Conservation (phyloP, 768 basidiomycete genomes). For the Strobilomyces dryophilus region DNA sequence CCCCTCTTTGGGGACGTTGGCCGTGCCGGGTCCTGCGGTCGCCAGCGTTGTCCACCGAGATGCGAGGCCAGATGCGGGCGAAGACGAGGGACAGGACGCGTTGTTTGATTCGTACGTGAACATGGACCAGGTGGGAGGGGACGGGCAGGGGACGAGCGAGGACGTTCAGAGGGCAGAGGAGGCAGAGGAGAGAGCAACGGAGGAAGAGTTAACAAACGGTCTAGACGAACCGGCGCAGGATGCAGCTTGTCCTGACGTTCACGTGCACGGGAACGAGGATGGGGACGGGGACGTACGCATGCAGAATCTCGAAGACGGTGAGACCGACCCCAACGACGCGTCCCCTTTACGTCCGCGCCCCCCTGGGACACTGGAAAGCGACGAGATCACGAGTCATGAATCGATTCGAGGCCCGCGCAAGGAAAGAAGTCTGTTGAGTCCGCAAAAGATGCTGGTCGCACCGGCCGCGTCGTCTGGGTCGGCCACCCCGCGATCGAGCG, state of each 20-base stretch:
- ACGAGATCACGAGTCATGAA: constrained; percentile 15
- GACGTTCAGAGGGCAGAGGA: neutral
- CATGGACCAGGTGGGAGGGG: constrained; percentile 14
- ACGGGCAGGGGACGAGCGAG: neutral
- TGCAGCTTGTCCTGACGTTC: neutral
- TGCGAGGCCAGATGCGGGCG: neutral
- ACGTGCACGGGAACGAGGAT: neutral
- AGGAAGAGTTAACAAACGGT: neutral
- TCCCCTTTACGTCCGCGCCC: neutral
- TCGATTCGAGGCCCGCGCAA: neutral
- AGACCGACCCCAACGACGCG: constrained; percentile 9
- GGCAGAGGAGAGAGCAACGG: neutral
- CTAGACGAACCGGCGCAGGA: no score
- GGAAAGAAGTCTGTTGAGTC: neutral
- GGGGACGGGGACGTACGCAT: neutral
- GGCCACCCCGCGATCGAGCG: neutral
- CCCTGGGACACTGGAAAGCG: constrained; percentile 9
- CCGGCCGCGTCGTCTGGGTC: neutral
- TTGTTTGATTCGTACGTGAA: constrained; percentile 24
- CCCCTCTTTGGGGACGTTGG: neutral
- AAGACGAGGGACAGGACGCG: constrained; percentile 7
- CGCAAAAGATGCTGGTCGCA: no score
- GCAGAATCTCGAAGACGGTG: constrained; percentile 11
- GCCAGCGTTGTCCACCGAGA: neutral
- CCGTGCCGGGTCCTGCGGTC: neutral